Conservation (phyloP, 2,329 filamentous ascomycete genomes). For the Macrophomina pseudophaseolina region DNA sequence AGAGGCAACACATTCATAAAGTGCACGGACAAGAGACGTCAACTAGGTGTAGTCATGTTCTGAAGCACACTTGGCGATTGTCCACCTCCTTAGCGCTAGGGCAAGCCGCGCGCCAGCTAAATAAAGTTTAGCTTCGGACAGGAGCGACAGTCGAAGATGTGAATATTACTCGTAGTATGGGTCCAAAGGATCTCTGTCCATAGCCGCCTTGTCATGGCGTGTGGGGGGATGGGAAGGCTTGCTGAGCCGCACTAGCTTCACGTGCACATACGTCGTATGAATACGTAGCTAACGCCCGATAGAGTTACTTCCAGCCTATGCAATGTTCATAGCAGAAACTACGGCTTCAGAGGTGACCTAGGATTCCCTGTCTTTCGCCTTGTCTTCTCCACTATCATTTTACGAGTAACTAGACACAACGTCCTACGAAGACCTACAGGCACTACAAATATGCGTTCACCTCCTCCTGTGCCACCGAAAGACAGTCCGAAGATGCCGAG, state of each 20-base stretch:
- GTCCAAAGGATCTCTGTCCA: not conserved
- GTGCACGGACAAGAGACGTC: not conserved
- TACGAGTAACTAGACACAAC: not conserved
- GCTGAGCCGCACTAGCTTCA: not conserved
- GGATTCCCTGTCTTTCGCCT: not conserved
- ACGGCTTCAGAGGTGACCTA: not conserved
- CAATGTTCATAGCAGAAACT: not conserved
- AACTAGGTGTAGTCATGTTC: not conserved
- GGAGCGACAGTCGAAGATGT: not conserved
- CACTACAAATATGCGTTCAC: not conserved
- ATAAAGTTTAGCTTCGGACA: not conserved
- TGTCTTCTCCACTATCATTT: not conserved
- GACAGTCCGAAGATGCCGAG: not conserved
- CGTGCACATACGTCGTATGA: not conserved
- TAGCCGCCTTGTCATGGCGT: slow-evolving; percentile 1
- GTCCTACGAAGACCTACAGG: not conserved
- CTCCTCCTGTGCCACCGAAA: slow-evolving; percentile 3
- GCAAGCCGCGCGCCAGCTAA: not conserved
- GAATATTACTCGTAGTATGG: slow-evolving; percentile 5
- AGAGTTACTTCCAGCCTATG: not conserved
- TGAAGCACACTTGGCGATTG: not conserved
- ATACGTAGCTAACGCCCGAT: not conserved
- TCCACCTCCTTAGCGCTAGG: not conserved
- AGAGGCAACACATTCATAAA: not conserved
- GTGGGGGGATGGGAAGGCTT: slow-evolving; percentile 1